These are phyloP conservation scores for Stephania japonica DNA, from an alignment of 164 flowering plant genomes.

Conservation along the genomic window DNA sequence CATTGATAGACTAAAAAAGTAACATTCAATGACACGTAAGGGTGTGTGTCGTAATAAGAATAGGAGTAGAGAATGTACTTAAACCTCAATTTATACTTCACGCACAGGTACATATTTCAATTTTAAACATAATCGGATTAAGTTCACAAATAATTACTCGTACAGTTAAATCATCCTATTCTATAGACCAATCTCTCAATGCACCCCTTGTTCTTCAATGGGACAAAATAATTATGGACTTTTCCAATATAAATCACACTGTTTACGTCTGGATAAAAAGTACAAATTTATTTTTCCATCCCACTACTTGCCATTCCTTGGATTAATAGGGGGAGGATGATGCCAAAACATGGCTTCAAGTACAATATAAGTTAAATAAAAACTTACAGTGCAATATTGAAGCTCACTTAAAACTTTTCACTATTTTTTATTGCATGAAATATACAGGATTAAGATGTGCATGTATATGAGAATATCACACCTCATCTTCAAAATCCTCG, in stretches of 20 bases:
- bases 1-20: background rate
- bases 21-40: background rate
- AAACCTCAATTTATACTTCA: background rate
- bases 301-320: too few species aligned
- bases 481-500: constrained; percentile 72
- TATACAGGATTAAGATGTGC: background rate
- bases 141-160: background rate
- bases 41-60: background rate
- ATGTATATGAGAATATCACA: constrained; percentile 16
- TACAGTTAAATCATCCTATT: background rate
- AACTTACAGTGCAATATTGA: background rate
- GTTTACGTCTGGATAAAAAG: too few species aligned
- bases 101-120: background rate
- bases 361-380: too few species aligned
- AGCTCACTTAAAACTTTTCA: background rate
- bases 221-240: background rate
- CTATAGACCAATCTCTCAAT: background rate
- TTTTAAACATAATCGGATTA: background rate
- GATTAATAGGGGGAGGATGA: too few species aligned
- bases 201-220: background rate
- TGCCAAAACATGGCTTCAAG: too few species aligned
- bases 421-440: background rate
- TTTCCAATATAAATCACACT: too few species aligned
- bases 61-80: background rate
- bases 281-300: too few species aligned